A percentile compares a stretch with the other conserved stretches of the same genome.
phyloP scores from a whole-genome alignment of 306 rosid species.

The Senna tora region DNA sequence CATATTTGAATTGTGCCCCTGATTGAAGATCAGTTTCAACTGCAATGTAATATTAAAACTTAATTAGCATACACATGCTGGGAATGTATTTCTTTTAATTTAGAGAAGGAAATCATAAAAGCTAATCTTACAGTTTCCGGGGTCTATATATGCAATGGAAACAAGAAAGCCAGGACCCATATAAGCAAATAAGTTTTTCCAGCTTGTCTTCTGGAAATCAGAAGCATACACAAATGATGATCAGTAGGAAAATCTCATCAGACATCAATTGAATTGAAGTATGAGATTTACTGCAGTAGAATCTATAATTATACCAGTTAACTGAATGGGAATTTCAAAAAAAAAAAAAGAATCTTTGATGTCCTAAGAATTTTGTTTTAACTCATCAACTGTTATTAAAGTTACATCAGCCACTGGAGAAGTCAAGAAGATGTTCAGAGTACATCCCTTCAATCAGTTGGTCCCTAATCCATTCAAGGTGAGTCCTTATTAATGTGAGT shows the following conservation, averaged over 20 bases:
- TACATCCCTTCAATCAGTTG: too few species aligned
- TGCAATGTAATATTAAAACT: slow-evolving; percentile 46
- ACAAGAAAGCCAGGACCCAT: slow-evolving; percentile 99
- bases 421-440: too few species aligned
- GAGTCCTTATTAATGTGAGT: too few species aligned
- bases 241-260: slow-evolving; percentile 30
- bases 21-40: slow-evolving; percentile 96
- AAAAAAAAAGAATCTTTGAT: background rate
- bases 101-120: slow-evolving; percentile 34
- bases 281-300: slow-evolving; percentile 5
- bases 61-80: slow-evolving; percentile 25
- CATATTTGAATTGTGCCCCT: slow-evolving; percentile 89
- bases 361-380: background rate
- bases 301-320: background rate
- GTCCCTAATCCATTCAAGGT: too few species aligned
- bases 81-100: slow-evolving; percentile 9
- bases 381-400: background rate
- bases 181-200: slow-evolving; percentile 93
- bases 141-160: slow-evolving; percentile 97
- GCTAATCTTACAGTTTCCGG: slow-evolving; percentile 87
- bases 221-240: slow-evolving; percentile 34
- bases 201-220: slow-evolving; percentile 75
- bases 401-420: slow-evolving; percentile 9
- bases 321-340: background rate
- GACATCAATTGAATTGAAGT: slow-evolving; percentile 1